phyloP scores from a whole-genome alignment of 1,139 yeast genomes.

The Chernovozyma aurita region DNA sequence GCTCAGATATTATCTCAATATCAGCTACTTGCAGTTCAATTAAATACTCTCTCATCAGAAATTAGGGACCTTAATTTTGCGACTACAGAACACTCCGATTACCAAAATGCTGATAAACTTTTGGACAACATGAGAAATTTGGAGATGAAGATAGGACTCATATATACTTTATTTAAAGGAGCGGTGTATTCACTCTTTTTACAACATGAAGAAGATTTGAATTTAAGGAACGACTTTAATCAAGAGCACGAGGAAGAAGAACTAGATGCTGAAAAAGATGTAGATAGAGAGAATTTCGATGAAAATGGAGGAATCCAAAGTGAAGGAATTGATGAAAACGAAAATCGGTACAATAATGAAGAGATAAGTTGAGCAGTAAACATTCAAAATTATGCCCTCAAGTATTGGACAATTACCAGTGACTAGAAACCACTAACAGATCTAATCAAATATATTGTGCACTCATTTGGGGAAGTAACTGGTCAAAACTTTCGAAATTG shows the following conservation, averaged over 20 bases:
- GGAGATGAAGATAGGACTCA: conserved; percentile 60
- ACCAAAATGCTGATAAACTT: conserved; percentile 22
- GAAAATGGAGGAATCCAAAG: not conserved
- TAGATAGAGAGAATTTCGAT: not conserved
- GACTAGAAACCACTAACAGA: too few relatives aligned
- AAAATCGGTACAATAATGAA: not conserved
- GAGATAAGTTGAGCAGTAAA: too few relatives aligned
- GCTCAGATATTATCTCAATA: conserved; percentile 42
- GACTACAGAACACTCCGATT: conserved; percentile 4
- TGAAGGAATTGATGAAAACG: too few relatives aligned
- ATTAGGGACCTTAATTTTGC: conserved; percentile 24
- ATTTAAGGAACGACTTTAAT: conserved; percentile 5
- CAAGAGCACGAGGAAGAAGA: conserved; percentile 3
- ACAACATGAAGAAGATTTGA: conserved; percentile 30
- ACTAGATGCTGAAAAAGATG: conserved; percentile 2
- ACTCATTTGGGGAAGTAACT: too few relatives aligned
- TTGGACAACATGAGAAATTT: conserved; percentile 50
- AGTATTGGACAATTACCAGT: too few relatives aligned
- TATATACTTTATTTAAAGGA: conserved; percentile 63
- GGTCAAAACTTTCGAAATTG: too few relatives aligned
- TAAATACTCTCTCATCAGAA: conserved; percentile 31
- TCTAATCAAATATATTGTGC: too few relatives aligned
- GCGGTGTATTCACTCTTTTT: conserved; percentile 59
- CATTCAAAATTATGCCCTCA: too few relatives aligned
- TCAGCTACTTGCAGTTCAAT: conserved; percentile 41